Percentiles rank a stretch among this genome's conserved stretches.
phyloP scores from a whole-genome alignment of 2,329 filamentous ascomycete species.

The Eutypa lata region DNA sequence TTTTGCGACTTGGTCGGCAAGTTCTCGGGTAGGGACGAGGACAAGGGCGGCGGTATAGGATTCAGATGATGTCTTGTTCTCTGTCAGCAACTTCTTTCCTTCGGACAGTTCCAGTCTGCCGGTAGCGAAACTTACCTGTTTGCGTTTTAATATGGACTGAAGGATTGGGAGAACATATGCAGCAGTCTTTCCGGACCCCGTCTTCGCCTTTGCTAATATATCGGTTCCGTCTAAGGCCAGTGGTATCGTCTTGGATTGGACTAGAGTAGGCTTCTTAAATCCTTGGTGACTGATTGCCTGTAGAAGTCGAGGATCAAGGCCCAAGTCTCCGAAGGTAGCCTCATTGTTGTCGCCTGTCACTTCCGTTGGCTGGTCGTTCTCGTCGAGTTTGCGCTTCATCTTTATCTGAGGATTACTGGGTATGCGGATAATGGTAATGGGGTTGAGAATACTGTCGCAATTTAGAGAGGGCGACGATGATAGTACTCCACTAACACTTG shows the following conservation, averaged over 20 bases:
- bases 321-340: slow-evolving; percentile 69
- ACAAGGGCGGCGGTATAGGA: slow-evolving; percentile 72
- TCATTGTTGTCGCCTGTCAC: slow-evolving; percentile 19
- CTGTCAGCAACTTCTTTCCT: background rate
- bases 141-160: slow-evolving; percentile 76
- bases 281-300: slow-evolving; percentile 82
- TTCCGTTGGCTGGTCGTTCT: slow-evolving; percentile 44
- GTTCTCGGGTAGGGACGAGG: slow-evolving; percentile 89
- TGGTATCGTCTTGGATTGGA: slow-evolving; percentile 85
- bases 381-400: slow-evolving; percentile 63
- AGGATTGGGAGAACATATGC: slow-evolving; percentile 90
- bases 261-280: slow-evolving; percentile 81
- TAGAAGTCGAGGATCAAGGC: slow-evolving; percentile 79
- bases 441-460: slow-evolving; percentile 5
- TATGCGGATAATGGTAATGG: background rate
- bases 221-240: slow-evolving; percentile 84
- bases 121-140: slow-evolving; percentile 51
- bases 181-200: slow-evolving; percentile 95
- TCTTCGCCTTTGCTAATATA: slow-evolving; percentile 88
- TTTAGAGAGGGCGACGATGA: background rate
- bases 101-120: background rate
- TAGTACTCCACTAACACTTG: background rate
- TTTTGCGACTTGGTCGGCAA: slow-evolving; percentile 86
- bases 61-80: slow-evolving; percentile 42
- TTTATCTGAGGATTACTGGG: slow-evolving; percentile 9